Conservation (phyloP, 2,329 filamentous ascomycete genomes). For the Scedosporium minutisporum region DNA sequence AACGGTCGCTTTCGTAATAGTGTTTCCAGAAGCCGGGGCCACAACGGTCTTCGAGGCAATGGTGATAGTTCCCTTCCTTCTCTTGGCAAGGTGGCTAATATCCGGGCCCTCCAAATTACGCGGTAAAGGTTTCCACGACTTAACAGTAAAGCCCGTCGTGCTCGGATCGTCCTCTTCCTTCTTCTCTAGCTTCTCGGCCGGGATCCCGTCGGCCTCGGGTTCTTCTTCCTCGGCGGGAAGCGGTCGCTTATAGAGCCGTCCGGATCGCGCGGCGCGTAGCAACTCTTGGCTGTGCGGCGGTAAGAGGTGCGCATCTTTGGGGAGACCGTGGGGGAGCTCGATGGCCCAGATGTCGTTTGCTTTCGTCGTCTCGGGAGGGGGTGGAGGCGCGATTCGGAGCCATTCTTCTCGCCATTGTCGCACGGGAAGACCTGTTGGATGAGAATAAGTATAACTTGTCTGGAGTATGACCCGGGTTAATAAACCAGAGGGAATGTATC, state of each 20-base stretch:
- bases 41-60: conserved; percentile 41
- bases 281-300: conserved; percentile 74
- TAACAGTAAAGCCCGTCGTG: conserved; percentile 43
- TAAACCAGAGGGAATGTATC: background rate
- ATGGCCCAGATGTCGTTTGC: conserved; percentile 61
- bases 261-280: conserved; percentile 69
- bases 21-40: conserved; percentile 38
- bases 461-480: background rate
- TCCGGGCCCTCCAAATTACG: conserved; percentile 45
- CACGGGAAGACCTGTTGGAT: conserved; percentile 63
- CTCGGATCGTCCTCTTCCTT: conserved; percentile 50
- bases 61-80: conserved; percentile 51
- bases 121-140: conserved; percentile 52
- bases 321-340: conserved; percentile 73
- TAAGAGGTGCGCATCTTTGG: conserved; percentile 71
- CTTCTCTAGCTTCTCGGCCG: conserved; percentile 45
- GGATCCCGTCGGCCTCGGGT: conserved; percentile 39
- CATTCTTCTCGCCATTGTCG: conserved; percentile 77
- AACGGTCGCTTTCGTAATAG: conserved; percentile 69
- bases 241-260: conserved; percentile 64
- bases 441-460: conserved; percentile 19
- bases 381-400: conserved; percentile 58
- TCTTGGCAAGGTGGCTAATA: conserved; percentile 49
- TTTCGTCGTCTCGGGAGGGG: conserved; percentile 51
- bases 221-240: conserved; percentile 53